Evolutionary conservation across 176 grass and related monocot species (phyloP), one percentile per base, ranked within the genome.

Genomic region (Musa beccarii): DNA sequence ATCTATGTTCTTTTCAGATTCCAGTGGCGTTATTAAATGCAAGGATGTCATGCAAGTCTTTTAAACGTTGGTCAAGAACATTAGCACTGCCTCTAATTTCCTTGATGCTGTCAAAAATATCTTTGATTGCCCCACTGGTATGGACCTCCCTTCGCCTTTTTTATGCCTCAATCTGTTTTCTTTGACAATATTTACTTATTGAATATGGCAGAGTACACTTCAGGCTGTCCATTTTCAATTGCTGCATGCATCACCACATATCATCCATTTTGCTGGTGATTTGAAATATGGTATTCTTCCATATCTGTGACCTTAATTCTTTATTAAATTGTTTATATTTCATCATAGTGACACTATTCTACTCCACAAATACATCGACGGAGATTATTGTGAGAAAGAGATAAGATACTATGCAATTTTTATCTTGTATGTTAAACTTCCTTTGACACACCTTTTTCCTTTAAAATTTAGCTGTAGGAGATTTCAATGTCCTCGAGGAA

Each of bases 261-360:
- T 91, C 74, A 89, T 98, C 65, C 86, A 93, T 87, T 98, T 98
- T 76, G 86, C 88, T 54, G 90, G 90, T 8, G 86, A 98, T 80
- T 81, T 98, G 49, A 98, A 98, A 85, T 98, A 93, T 52, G 90
- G 86, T 98, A 91, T 74, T 51, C 59, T 54, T 59, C 3, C 26
- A 26, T 74, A 16, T 43, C 15, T n/a, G 1, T 49, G 9, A 69
- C 49, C 22, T 51, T 12, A 49, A 51, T 69, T 17, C 13, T 69
- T 50, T 49, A 29, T 69, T 69, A n/a, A 16, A n/a, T 17, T n/a
- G 10, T 69, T 69, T 15, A 1, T 49, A 2, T 2, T 51, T 50
- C 9, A 2, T 69, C n/a, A 11, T 50, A 68, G 7, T 34, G 15
- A 10, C 12, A 29, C 26, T 15, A 10, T 8, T 29, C 34, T 13